Base-by-base conservation (phyloP, 1,139 yeast genomes). In the Debaryomyces subglobosus region DNA sequence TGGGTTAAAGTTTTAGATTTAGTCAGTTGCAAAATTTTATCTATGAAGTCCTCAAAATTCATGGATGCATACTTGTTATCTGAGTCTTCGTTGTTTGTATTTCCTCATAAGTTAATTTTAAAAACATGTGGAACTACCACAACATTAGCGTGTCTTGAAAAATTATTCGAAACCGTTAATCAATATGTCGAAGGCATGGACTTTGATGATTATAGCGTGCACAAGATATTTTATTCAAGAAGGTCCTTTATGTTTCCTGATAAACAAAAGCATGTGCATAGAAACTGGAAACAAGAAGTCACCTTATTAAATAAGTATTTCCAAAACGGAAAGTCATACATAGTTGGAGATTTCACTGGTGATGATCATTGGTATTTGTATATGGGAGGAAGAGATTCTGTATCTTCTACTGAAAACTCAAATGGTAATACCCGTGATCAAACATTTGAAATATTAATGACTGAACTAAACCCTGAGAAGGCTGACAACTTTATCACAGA, bases 71-170 rank as follows among this genome's bases (percentile, higher is more conserved):
- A 89, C 62, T 77, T 94, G 50, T 77, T 94, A 54, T 86, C 96
- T 48, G 99, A 94, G 69, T 88, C 96, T 39, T 88, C 96, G 16
- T 72, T 94, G 63, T 92, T 94, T 71, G 96, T 94, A 27, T 92
- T 85, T 63, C 85, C 89, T 27, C 94, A 91, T 68, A 91, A 89
- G 67, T 61, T 92, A 56, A 84, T 92, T 49, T 77, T 94, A 62
- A 94, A 94, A 69, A 94, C 99, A 12, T 94, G 99, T 67, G 99
- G 99, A 9, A 92, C 97, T 12, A 94, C 98, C 1, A 90, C 97
- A 1, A 86, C 96, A 1, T 77, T 94, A 53, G 81, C 85, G 29
- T 94, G 97, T 58, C 71, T 94, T 37, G 84, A 82, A 27, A 78
- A 81, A 48, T 71, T 92, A 50, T 80, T 87, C 55, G 78, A 79